These are phyloP conservation scores for Madurella mycetomatis DNA, from an alignment of 2,329 filamentous ascomycete genomes.

Conservation along the genomic window DNA sequence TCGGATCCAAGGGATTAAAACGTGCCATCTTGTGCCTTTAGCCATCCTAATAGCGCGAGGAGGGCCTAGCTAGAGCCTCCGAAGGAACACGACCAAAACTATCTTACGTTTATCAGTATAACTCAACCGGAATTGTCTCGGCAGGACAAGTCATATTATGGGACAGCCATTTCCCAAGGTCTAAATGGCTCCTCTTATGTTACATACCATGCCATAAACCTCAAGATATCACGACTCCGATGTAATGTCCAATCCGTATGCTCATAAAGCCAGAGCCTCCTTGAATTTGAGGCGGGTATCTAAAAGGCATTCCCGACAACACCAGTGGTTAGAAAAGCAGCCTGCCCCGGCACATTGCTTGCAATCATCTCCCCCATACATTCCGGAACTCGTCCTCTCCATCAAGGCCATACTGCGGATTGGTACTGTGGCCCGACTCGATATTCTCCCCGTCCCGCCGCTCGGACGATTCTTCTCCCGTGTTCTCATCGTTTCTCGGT, in stretches of 20 bases:
- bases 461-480: constrained; percentile 8
- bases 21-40: too few species aligned
- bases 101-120: too few species aligned
- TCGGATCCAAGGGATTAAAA: too few species aligned
- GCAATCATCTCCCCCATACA: constrained; percentile 24
- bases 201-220: neutral
- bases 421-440: constrained; percentile 1
- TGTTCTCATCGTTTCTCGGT: constrained; percentile 1
- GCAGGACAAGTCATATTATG: too few species aligned
- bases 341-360: neutral
- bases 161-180: too few species aligned
- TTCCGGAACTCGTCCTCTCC: constrained; percentile 26
- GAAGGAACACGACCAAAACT: too few species aligned
- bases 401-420: constrained; percentile 16
- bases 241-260: constrained; percentile 5
- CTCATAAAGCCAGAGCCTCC: neutral
- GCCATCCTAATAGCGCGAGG: too few species aligned
- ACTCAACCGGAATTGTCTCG: too few species aligned
- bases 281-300: constrained; percentile 6
- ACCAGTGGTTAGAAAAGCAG: neutral
- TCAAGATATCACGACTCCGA: constrained; percentile 4
- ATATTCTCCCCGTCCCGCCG: constrained; percentile 12
- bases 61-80: too few species aligned
- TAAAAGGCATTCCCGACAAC: neutral
- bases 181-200: neutral